Percentiles rank a stretch among this genome's conserved stretches.
phyloP scores from a whole-genome alignment of 2,329 filamentous ascomycete genomes.

The Cylindrodendrum hubeiense region DNA sequence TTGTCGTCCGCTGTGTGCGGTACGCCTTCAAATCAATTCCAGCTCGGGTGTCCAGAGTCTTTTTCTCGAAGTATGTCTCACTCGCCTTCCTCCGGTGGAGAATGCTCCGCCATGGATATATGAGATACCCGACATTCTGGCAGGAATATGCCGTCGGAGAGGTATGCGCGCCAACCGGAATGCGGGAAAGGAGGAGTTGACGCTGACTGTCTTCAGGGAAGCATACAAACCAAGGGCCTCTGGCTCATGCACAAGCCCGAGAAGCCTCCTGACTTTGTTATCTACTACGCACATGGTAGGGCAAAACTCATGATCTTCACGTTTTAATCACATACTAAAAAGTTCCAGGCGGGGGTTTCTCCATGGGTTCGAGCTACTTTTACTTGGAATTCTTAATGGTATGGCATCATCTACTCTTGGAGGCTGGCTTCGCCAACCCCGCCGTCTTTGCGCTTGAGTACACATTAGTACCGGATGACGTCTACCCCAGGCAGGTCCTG shows the following conservation, averaged over 20 bases:
- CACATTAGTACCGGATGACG: constrained; percentile 79
- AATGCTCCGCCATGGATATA: constrained; percentile 78
- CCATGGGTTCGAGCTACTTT: constrained; percentile 85
- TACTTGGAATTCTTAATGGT: constrained; percentile 86
- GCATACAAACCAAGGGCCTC: constrained; percentile 69
- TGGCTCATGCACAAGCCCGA: constrained; percentile 76
- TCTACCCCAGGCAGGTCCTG: constrained; percentile 79
- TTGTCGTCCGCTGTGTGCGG: constrained; percentile 81
- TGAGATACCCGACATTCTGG: constrained; percentile 74
- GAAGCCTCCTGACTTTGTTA: constrained; percentile 77
- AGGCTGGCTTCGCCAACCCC: constrained; percentile 78
- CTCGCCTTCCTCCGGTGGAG: constrained; percentile 82
- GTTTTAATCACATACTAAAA: constrained; percentile 11
- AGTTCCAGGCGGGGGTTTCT: constrained; percentile 78
- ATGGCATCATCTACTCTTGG: constrained; percentile 75
- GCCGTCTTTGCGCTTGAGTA: constrained; percentile 86
- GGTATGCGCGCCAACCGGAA: constrained; percentile 35
- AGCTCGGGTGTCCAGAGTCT: constrained; percentile 76
- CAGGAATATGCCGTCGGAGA: constrained; percentile 57
- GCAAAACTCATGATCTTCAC: not conserved
- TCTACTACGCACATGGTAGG: constrained; percentile 85
- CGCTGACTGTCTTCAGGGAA: constrained; percentile 39
- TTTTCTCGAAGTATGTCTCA: constrained; percentile 81
- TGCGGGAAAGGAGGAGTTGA: not conserved
- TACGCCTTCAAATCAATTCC: constrained; percentile 82